Evolutionary conservation across 1,284 basidiomycete species (phyloP).

Genomic region (Cryptococcus jaspeensis): DNA sequence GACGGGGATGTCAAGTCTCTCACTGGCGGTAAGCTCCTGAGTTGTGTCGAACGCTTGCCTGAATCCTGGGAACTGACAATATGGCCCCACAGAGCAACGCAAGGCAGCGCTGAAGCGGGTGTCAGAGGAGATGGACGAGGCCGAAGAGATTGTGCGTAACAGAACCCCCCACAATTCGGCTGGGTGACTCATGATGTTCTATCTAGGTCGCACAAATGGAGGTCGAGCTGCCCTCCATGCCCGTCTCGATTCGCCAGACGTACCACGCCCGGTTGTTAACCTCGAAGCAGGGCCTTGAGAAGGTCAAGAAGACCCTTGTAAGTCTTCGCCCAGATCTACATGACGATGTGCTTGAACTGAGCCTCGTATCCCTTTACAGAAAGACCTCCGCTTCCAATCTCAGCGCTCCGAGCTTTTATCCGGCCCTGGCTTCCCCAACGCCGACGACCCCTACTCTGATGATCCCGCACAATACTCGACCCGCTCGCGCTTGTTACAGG

Average conservation of each 20-base stretch:
- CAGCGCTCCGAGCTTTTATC: conserved; percentile 54
- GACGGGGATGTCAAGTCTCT: conserved; percentile 47
- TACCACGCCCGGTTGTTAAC: conserved; percentile 71
- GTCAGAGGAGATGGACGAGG: conserved; percentile 96
- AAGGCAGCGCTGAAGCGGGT: conserved; percentile 79
- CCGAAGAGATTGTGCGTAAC: conserved; percentile 83
- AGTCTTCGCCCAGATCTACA: conserved; percentile 19
- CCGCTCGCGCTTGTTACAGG: conserved; percentile 72
- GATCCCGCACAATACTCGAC: conserved; percentile 53
- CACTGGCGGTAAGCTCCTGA: conserved; percentile 42
- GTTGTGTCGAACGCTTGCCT: neutral
- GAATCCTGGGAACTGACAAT: conserved; percentile 1
- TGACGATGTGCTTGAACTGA: conserved; percentile 1
- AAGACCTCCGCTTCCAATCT: conserved; percentile 48
- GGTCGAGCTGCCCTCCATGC: conserved; percentile 95
- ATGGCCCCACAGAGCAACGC: conserved; percentile 64
- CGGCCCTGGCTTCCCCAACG: conserved; percentile 57
- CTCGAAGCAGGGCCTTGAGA: conserved; percentile 69
- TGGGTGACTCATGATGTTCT: neutral
- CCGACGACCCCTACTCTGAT: conserved; percentile 70
- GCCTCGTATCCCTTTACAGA: conserved; percentile 48
- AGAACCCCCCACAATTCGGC: neutral
- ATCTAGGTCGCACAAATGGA: conserved; percentile 95
- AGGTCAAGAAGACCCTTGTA: conserved; percentile 71
- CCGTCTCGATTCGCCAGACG: conserved; percentile 71